phyloP scores from a whole-genome alignment of 345 rosid species.

The Trapa incisa region DNA sequence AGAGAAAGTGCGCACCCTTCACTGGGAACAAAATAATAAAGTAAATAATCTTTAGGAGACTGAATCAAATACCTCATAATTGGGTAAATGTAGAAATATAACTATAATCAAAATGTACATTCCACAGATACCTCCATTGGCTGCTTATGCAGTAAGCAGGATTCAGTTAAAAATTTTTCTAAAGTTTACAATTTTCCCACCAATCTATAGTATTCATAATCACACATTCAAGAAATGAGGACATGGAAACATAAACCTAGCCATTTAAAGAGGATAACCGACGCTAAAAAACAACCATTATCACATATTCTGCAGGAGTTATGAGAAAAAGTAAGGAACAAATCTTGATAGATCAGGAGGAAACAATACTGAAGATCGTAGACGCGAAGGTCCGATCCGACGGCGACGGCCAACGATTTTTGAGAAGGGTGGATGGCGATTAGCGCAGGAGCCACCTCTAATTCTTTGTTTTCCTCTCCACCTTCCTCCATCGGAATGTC shows the following conservation, averaged over 20 bases:
- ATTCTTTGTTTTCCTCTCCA: slow-evolving; percentile 33
- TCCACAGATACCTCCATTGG: not conserved
- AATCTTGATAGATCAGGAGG: not conserved
- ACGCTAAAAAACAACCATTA: not conserved
- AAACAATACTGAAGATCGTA: slow-evolving; percentile 56
- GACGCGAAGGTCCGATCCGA: slow-evolving; percentile 77
- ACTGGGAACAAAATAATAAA: slow-evolving; percentile 22
- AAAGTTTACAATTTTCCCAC: not conserved
- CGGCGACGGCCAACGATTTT: slow-evolving; percentile 54
- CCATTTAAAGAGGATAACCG: not conserved
- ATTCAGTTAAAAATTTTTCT: not conserved
- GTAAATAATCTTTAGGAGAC: not conserved
- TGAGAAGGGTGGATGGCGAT: slow-evolving; percentile 60
- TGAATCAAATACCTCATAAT: not conserved
- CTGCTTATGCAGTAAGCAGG: not conserved
- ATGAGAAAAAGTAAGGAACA: not conserved
- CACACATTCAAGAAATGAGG: not conserved
- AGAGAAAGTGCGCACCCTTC: slow-evolving; percentile 32
- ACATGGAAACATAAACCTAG: not conserved
- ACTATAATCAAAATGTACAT: not conserved
- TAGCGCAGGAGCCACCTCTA: slow-evolving; percentile 75
- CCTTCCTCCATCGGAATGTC: slow-evolving; percentile 42
- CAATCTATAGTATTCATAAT: not conserved
- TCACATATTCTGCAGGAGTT: not conserved
- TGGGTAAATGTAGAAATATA: not conserved